Evolutionary conservation across 2,329 filamentous ascomycete genomes (phyloP), one percentile per base, ranked within the genome.

Genomic region (Penicillium sp.): DNA sequence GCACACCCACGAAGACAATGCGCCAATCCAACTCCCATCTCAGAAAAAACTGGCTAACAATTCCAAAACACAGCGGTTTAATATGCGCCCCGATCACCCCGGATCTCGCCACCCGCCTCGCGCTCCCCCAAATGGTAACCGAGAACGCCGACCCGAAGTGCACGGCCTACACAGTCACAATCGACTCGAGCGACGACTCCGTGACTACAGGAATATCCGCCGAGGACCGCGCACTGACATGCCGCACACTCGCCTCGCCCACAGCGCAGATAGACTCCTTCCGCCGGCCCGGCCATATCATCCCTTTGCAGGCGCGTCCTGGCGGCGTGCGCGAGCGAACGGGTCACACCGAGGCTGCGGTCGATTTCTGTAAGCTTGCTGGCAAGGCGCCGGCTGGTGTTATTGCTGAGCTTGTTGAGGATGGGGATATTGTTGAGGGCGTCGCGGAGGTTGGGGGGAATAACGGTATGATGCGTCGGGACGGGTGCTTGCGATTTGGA

Each of bases 271-370:
- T 85, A 5, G 79, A 78, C 9, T 82, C 82, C 66, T 90, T 99
- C 75, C 82, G 93, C 56, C 79, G 93, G 35, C 94, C 94, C 0
- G 94, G 94, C 6, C 94, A 99, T 76, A 86, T 97, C 27, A 85
- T 99, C 65, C 94, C 94, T 3, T 81, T 99, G 69, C 85, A 88
- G 68, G 90, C 93, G 15, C 81, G 86, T 17, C 81, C 85, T 27
- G 94, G 94, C 17, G 93, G 93, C 31, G 90, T 97, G 6, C 81
- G 90, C 55, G 87, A 88, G 71, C 79, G 94, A 17, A 81, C 81
- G 50, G 94, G 94, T 4, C 94, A 99, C 76, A 99, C 94, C 12
- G 94, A 99, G 81, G 94, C 94, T 1, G 91, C 89, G 10, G 85
- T 96, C 5, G 94, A 99, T 75, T 87, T 99, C 72, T 97, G 93